Percentiles rank a stretch among this genome's conserved stretches.
Evolutionary conservation across 2,329 filamentous ascomycete species (phyloP).

Genomic region (Talaromyces sp.): DNA sequence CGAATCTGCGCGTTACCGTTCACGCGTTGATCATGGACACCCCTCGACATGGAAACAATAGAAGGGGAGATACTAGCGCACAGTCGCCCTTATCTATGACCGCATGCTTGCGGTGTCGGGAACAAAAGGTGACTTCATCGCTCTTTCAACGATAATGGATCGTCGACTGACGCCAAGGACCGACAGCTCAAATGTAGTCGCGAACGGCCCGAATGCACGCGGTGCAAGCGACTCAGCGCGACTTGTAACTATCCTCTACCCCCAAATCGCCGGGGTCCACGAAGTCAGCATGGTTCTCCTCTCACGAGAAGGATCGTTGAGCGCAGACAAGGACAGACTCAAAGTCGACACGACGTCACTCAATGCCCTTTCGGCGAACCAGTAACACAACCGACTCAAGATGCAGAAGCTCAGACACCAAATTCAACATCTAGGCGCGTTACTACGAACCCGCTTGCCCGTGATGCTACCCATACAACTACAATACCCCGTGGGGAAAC

Average conservation of each 20-base stretch:
- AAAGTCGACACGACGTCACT: background rate
- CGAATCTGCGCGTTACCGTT: too few species aligned
- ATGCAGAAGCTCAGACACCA: background rate
- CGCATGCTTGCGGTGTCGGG: conserved; percentile 3
- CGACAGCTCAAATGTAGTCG: background rate
- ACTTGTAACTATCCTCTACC: background rate
- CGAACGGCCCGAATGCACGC: background rate
- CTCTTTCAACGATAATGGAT: background rate
- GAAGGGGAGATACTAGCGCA: background rate
- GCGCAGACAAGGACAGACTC: background rate
- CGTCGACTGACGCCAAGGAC: background rate
- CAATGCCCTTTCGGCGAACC: background rate
- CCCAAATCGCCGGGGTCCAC: conserved; percentile 2
- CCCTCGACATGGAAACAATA: too few species aligned
- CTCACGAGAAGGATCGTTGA: background rate
- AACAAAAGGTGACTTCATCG: conserved; percentile 6
- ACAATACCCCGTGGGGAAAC: too few species aligned
- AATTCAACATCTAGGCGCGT: background rate
- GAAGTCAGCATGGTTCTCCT: background rate
- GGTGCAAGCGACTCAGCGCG: background rate
- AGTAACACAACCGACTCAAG: background rate
- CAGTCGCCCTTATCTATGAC: background rate
- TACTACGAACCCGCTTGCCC: too few species aligned
- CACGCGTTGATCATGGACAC: too few species aligned
- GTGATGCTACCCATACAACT: background rate